Base-by-base conservation (phyloP, 805 yeast species). In the Kodamaea leandrae region DNA sequence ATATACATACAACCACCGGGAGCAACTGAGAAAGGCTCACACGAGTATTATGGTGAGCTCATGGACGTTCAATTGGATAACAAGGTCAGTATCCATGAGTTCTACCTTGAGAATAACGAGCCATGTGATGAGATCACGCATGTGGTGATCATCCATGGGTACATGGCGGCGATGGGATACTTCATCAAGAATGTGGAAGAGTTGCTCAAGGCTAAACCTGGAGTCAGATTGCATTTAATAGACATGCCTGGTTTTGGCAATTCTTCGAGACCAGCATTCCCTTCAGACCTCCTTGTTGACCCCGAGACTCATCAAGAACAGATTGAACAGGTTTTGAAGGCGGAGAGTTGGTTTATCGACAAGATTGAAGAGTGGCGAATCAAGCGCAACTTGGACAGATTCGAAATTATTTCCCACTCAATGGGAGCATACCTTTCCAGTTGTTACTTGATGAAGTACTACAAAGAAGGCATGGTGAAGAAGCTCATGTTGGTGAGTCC, bases 231-330 rank as follows among this genome's bases (percentile, higher is more conserved):
- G 12, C 74, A 68, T 46, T 56, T 65, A n/a, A 57, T 68, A 28
- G 74, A 68, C 40, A 42, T 67, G 48, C 69, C 71, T 4, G 74
- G 74, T 3, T 68, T 67, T 45, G 74, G 74, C 5, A 68, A 68
- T 40, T 65, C 71, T 12, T 63, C 69, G 7, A 49, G 74, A 26
- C 71, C 72, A 2, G 48, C 51, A 36, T 68, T 68, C 44, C 73
- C 73, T 3, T 18, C 36, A 0, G 47, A 48, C n/a, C 55, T 62
- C n/a, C 41, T 67, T 8, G 29, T 28, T 8, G 53, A 57, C 4
- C 58, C 58, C 1, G 28, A 28, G 1, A 41, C 56, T 3, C 47
- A 39, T 5, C 47, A 38, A 7, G 59, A 52, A 6, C 57, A 58
- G 38, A 66, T 68, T 19, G 39, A 40, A 15, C 72, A 67, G 47